Conservation (phyloP, 805 yeast genomes). For the Wickerhamomyces kurtzmanii region DNA sequence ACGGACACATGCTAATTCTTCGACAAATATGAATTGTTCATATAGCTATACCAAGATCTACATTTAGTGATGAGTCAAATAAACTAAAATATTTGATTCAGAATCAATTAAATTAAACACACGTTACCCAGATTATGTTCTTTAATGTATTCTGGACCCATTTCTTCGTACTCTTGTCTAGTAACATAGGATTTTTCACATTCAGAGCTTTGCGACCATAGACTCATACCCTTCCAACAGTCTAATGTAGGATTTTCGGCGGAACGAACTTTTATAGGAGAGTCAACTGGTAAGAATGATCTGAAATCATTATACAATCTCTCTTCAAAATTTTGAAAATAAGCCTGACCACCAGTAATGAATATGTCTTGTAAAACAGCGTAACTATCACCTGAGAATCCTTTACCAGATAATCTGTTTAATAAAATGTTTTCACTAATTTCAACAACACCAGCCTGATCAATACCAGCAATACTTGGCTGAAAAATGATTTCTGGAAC, state of each 20-base stretch:
- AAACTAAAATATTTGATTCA: no score
- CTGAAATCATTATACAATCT: constrained; percentile 66
- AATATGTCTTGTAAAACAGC: constrained; percentile 56
- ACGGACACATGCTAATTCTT: no score
- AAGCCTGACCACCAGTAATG: constrained; percentile 79
- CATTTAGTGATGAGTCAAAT: no score
- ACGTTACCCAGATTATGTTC: constrained; percentile 75
- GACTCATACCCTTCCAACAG: constrained; percentile 92
- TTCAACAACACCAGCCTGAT: constrained; percentile 91
- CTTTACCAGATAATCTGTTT: constrained; percentile 48
- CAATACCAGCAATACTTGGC: constrained; percentile 90
- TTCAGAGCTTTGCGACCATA: constrained; percentile 50
- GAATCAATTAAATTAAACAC: no score
- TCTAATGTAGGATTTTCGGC: constrained; percentile 68
- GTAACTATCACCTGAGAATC: constrained; percentile 43
- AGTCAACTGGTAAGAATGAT: constrained; percentile 58
- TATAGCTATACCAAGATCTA: no score
- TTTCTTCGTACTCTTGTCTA: constrained; percentile 71
- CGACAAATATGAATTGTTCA: no score
- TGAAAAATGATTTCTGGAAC: constrained; percentile 90
- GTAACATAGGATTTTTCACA: constrained; percentile 43
- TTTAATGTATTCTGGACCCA: constrained; percentile 81
- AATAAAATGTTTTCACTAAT: constrained; percentile 56
- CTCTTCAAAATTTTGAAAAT: constrained; percentile 52
- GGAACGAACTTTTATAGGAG: constrained; percentile 46